These are phyloP conservation scores for Penicillium psychrofluorescens DNA, from an alignment of 495 filamentous ascomycete genomes.

Conservation along the genomic window DNA sequence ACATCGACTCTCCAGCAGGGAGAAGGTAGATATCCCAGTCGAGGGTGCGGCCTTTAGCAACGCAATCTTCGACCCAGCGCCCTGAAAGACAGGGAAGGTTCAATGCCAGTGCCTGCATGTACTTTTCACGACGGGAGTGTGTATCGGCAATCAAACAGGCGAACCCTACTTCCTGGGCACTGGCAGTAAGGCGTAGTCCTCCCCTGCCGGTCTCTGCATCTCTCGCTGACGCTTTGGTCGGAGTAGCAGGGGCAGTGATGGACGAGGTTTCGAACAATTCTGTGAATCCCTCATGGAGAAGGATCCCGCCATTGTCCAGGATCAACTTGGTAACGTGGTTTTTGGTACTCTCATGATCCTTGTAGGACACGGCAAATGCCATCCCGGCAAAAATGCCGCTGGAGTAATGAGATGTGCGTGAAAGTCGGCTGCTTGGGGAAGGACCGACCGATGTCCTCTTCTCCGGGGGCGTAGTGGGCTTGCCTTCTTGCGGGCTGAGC, in stretches of 20 bases:
- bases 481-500: constrained; percentile 10
- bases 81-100: constrained; percentile 76
- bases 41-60: constrained; percentile 49
- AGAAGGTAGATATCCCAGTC: constrained; percentile 80
- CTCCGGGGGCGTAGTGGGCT: constrained; percentile 30
- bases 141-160: constrained; percentile 77
- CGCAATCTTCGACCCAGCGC: constrained; percentile 74
- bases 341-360: constrained; percentile 46
- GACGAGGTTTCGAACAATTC: constrained; percentile 62
- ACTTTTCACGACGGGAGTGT: constrained; percentile 84
- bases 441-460: constrained; percentile 32
- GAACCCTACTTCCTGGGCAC: constrained; percentile 59
- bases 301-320: constrained; percentile 56
- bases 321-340: constrained; percentile 45
- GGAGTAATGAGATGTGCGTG: constrained; percentile 26
- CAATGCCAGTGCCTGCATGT: constrained; percentile 90
- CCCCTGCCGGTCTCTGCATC: constrained; percentile 6
- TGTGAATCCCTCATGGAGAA: constrained; percentile 74
- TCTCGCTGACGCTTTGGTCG: constrained; percentile 13
- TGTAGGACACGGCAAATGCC: constrained; percentile 74
- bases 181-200: constrained; percentile 38
- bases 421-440: constrained; percentile 34
- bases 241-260: constrained; percentile 22
- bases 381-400: constrained; percentile 60
- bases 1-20: constrained; percentile 71